Percentiles rank a stretch among this genome's conserved stretches.
Conservation (phyloP, 208 protist genomes). For the Acanthamoeba polyphaga region DNA sequence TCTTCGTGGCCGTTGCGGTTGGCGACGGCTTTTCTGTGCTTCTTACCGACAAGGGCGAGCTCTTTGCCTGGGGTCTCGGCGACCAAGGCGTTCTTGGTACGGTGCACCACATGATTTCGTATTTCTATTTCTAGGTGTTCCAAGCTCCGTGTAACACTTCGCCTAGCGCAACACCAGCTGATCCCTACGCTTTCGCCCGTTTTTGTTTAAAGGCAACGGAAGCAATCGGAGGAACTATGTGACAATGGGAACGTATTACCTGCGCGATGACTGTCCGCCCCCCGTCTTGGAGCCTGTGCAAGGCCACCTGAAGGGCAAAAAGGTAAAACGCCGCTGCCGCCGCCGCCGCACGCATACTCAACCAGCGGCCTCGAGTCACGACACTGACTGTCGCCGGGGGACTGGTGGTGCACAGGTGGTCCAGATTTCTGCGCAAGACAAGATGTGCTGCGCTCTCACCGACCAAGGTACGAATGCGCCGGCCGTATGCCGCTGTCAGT, state of each 20-base stretch:
- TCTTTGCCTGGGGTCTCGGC: not conserved
- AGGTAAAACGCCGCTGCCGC: not conserved
- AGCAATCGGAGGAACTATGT: not conserved
- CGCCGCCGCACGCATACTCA: not conserved
- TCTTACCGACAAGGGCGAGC: constrained; percentile 1
- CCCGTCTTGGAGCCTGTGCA: not conserved
- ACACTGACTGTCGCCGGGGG: not conserved
- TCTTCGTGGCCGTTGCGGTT: not conserved
- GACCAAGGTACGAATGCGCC: constrained; percentile 4
- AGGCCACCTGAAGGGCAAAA: constrained; percentile 21
- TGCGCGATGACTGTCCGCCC: not conserved
- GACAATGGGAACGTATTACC: not conserved
- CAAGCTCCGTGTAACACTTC: too few relatives aligned
- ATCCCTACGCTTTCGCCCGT: not conserved
- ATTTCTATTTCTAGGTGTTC: not conserved
- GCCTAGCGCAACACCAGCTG: too few relatives aligned
- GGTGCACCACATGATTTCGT: not conserved
- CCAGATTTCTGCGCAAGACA: not conserved
- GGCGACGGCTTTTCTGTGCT: not conserved
- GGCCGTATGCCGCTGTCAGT: too few relatives aligned
- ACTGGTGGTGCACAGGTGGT: not conserved
- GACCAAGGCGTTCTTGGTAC: not conserved
- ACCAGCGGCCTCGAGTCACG: too few relatives aligned
- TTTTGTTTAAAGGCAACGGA: not conserved
- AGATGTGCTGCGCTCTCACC: not conserved